phyloP scores from a whole-genome alignment of 768 basidiomycete species.

The Lactarius pseudohatsudake region DNA sequence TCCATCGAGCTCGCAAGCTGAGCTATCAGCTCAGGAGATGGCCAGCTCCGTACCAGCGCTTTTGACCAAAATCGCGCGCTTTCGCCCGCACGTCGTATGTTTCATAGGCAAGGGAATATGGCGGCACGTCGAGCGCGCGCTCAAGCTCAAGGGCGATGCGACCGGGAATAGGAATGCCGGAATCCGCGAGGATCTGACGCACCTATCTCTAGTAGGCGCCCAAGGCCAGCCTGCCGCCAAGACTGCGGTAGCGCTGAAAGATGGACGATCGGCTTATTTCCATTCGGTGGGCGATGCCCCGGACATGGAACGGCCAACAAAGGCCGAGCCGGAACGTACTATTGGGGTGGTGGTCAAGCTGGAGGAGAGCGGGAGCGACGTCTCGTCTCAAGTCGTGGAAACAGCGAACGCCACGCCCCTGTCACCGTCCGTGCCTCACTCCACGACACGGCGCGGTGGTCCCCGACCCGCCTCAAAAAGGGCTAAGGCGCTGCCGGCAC shows the following conservation, averaged over 20 bases:
- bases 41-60: conserved; percentile 53
- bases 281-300: neutral
- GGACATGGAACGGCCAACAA: neutral
- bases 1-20: conserved; percentile 61
- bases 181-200: neutral
- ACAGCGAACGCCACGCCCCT: too few species aligned
- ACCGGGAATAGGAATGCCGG: neutral
- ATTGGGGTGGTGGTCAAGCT: too few species aligned
- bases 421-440: too few species aligned
- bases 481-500: conserved; percentile 18
- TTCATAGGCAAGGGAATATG: conserved; percentile 78
- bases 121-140: conserved; percentile 40
- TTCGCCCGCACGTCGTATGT: conserved; percentile 66
- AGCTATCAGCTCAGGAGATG: conserved; percentile 56
- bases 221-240: neutral
- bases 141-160: neutral
- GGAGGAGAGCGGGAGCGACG: neutral
- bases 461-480: neutral
- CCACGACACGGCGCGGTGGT: neutral
- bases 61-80: conserved; percentile 55
- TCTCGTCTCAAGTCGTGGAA: too few species aligned
- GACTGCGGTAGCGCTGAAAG: neutral
- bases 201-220: neutral
- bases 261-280: neutral
- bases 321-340: neutral